Evolutionary conservation across 371 early-diverging fungal species (phyloP), one percentile per base, ranked within the genome.

Genomic region (Lichtheimia corymbifera): DNA sequence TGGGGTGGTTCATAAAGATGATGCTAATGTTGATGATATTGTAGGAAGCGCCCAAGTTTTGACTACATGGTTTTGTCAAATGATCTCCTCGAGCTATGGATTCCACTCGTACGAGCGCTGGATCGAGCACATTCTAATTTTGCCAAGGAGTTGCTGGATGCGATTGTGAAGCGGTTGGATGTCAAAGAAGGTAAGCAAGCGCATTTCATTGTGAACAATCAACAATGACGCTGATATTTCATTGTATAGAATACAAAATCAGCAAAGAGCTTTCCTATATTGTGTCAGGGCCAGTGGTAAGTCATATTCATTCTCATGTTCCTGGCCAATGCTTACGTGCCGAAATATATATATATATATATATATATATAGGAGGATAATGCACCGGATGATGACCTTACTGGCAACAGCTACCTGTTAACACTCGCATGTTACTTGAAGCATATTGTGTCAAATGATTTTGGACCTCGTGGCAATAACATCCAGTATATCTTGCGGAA

Each of bases 381-480:
- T 18, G 47, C 47, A 47, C 3, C 13, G 17, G 41, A 14, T 14
- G 28, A 54, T 44, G 44, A 50, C 28, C 53, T 64, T 13, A 67
- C 70, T 25, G 30, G 63, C 42, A 50, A 68, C n/a, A 77, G 72
- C 41, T 79, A 82, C 58, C 45, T 79, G 30, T 40, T 73, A 12
- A 79, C 76, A 4, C 42, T 79, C 74, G 76, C 71, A 13, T 77
- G 72, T 41, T 82, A 78, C 76, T 28, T 82, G 15, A 72, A 71
- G 30, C 50, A 69, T 41, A 68, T 82, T 47, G 64, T 75, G 2
- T 42, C 57, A 17, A 42, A 56, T 17, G 65, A 77, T 42, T 64
- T 61, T 25, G 30, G 30, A 11, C 30, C 28, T 5, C 42, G 45
- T 22, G 45, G 45, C 18, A 30, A 49, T 12, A 43, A 35, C 11